Percentiles rank a stretch among this genome's conserved stretches.
Evolutionary conservation across 768 basidiomycete genomes (phyloP).

Genomic region (Mycena rebaudengoi): DNA sequence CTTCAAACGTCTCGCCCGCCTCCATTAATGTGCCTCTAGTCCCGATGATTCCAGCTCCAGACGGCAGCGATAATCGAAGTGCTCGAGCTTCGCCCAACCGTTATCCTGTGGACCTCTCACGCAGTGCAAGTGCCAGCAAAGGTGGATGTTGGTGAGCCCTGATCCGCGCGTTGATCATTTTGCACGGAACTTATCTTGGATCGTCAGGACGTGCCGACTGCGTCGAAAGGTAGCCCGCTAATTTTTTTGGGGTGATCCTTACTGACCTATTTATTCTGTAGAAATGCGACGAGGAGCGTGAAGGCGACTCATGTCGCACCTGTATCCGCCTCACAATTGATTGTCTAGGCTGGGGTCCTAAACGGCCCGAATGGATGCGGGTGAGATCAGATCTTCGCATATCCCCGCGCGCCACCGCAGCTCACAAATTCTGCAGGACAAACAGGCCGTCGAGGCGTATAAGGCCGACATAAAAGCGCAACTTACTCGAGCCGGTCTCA

Average conservation of each 20-base stretch:
- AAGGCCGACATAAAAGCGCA: constrained; percentile 87
- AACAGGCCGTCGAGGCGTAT: constrained; percentile 82
- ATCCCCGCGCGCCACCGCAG: constrained; percentile 22
- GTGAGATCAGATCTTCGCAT: constrained; percentile 47
- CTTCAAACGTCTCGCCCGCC: constrained; percentile 56
- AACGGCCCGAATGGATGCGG: constrained; percentile 90
- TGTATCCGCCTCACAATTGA: constrained; percentile 83
- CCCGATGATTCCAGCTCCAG: constrained; percentile 41
- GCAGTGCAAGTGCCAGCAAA: constrained; percentile 64
- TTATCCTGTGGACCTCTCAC: constrained; percentile 58
- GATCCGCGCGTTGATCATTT: constrained; percentile 17
- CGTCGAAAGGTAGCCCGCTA: constrained; percentile 72
- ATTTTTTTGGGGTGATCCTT: background rate
- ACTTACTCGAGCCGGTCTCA: constrained; percentile 78
- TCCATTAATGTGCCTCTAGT: constrained; percentile 49
- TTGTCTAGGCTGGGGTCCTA: constrained; percentile 87
- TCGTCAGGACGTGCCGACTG: constrained; percentile 79
- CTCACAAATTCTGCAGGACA: constrained; percentile 61
- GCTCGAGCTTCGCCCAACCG: constrained; percentile 57
- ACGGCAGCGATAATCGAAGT: constrained; percentile 38
- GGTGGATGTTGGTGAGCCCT: constrained; percentile 81
- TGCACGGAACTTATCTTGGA: background rate
- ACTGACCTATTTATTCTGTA: constrained; percentile 35
- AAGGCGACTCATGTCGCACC: constrained; percentile 82
- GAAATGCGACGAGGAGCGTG: constrained; percentile 92